Evolutionary conservation across 306 rosid genomes (phyloP).

Genomic region (Mucuna pruriens): DNA sequence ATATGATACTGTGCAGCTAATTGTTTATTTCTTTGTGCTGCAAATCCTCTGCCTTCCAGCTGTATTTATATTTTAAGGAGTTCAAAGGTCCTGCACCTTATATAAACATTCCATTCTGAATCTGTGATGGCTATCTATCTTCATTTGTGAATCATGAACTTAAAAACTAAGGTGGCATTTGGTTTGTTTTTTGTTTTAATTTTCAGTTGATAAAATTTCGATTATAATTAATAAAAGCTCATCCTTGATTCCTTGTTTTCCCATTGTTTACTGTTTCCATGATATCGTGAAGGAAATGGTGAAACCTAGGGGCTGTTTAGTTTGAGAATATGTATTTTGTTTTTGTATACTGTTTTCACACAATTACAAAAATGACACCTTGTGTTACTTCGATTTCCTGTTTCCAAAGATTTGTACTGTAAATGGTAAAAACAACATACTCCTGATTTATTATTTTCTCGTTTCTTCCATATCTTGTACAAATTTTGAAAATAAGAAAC

Average conservation of each 20-base stretch:
- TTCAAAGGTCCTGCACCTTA: not conserved
- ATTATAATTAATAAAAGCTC: not conserved
- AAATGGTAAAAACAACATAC: not conserved
- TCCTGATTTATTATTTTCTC: not conserved
- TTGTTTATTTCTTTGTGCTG: conserved; percentile 24
- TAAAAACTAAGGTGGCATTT: not conserved
- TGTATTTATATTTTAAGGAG: not conserved
- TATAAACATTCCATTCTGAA: conserved; percentile 1
- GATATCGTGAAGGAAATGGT: conserved; percentile 21
- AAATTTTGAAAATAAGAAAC: not conserved
- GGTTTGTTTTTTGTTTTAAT: not conserved
- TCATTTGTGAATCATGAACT: conserved; percentile 19
- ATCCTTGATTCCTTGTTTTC: conserved; percentile 15
- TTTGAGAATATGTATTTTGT: not conserved
- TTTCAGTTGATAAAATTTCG: not conserved
- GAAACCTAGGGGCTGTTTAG: not conserved
- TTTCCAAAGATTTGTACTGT: not conserved
- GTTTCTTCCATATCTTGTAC: not conserved
- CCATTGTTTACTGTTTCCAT: not conserved
- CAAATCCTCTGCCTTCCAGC: not conserved
- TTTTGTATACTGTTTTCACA: not conserved
- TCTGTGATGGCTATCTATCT: not conserved
- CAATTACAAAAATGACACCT: not conserved
- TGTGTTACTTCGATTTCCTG: not conserved
- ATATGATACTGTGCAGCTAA: conserved; percentile 5